A percentile compares a stretch with the other conserved stretches of the same genome.
Conservation (phyloP, 345 rosid species). For the Lepidium didymum region DNA sequence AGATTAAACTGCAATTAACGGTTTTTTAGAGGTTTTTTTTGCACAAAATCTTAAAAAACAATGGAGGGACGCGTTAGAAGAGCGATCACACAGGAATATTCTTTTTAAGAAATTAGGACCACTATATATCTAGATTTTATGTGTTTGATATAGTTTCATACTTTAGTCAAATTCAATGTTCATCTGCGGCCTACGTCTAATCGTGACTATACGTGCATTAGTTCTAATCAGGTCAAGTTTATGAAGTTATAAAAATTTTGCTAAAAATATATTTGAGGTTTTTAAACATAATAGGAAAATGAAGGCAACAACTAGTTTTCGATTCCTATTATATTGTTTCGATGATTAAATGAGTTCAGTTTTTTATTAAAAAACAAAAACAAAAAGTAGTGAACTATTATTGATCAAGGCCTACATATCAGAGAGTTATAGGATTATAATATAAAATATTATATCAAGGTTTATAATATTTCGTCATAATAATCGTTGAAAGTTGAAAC, state of each 20-base stretch:
- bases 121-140: neutral
- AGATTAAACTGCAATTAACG: no score
- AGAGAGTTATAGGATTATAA: no score
- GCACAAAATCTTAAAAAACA: no score
- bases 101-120: constrained; percentile 4
- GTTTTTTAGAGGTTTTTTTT: no score
- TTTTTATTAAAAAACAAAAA: neutral
- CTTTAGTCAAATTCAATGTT: neutral
- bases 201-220: constrained; percentile 12
- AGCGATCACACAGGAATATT: neutral
- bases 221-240: neutral
- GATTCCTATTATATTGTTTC: neutral
- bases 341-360: neutral
- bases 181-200: neutral
- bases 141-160: neutral
- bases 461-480: neutral
- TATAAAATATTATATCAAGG: neutral
- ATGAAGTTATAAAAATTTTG: neutral
- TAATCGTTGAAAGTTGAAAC: neutral
- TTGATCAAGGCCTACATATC: neutral
- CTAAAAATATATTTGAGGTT: neutral
- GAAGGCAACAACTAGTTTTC: neutral
- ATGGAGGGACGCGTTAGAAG: no score
- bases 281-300: neutral
- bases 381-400: neutral